phyloP scores from a whole-genome alignment of 2,329 filamentous ascomycete genomes.

The Xylariaceae sp. region DNA sequence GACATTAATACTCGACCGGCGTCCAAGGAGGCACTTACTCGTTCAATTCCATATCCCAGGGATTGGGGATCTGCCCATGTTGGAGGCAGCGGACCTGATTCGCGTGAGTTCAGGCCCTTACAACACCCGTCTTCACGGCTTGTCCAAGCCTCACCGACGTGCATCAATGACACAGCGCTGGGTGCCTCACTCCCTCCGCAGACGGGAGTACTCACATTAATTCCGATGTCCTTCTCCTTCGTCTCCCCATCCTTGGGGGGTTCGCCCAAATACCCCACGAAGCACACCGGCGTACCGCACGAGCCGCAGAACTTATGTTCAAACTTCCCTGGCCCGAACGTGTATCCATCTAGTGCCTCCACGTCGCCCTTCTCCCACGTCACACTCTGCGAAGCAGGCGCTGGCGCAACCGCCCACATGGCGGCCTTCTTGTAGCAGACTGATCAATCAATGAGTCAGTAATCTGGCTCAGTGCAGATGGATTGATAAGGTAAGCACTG shows the following conservation, averaged over 20 bases:
- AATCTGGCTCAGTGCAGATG: too few species aligned
- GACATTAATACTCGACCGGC: too few species aligned
- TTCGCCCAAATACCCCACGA: conserved; percentile 1
- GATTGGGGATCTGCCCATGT: conserved; percentile 34
- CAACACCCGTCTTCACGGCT: too few species aligned
- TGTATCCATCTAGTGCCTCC: conserved; percentile 1
- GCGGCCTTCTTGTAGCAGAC: conserved; percentile 28
- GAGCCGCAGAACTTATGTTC: conserved; percentile 43
- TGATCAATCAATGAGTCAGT: too few species aligned
- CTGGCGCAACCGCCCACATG: neutral
- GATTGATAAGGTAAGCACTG: too few species aligned
- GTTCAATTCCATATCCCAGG: conserved; percentile 33
- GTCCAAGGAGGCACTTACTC: conserved; percentile 29
- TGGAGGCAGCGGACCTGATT: conserved; percentile 31
- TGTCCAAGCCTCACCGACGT: too few species aligned
- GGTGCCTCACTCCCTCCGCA: too few species aligned
- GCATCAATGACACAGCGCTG: too few species aligned
- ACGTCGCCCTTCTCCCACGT: neutral
- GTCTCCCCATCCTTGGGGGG: conserved; percentile 20
- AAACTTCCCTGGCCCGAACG: neutral
- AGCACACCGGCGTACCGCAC: conserved; percentile 43
- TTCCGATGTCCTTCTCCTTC: conserved; percentile 23
- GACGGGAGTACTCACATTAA: conserved; percentile 35
- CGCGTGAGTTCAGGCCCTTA: too few species aligned
- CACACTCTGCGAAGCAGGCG: neutral